Evolutionary conservation across 208 protist genomes (phyloP), one percentile per base, ranked within the genome.

Genomic region (Acanthamoeba royreba): DNA sequence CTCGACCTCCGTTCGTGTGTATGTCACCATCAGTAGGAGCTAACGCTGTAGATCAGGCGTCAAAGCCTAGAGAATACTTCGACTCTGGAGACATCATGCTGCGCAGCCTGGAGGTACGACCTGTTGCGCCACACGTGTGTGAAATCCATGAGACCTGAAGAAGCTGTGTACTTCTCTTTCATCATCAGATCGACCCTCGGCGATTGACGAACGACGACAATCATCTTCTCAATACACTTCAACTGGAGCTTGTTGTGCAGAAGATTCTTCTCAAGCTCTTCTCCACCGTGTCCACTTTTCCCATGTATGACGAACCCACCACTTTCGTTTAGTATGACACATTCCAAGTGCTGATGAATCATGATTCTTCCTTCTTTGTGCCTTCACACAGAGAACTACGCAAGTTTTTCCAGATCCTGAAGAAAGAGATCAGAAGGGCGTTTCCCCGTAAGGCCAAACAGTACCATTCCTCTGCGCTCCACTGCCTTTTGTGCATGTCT

Each of bases 181-280:
- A n/a, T n/a, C n/a, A n/a, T 4, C 25, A 86, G 77, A 33, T 86
- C 40, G 77, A 86, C 47, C 77, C 77, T 25, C 2, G 77, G 4
- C 17, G 47, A 19, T n/a, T 86, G 47, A 58, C 47, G 22, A 43
- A 19, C 8, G 77, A 86, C 45, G 77, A 86, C 77, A 55, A 86
- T 43, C n/a, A 47, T 33, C 77, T 86, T 15, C 77, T 86, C 47
- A 86, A 86, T 43, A 58, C 77, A n/a, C 42, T 86, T 11, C 77
- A 86, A 33, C 47, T 86, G 17, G 77, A 55, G 47, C 77, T 86
- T n/a, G 77, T 86, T 7, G 77, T 47, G 13, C 77, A 86, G 77
- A 86, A 86, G 77, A 86, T 86, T 33, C 77, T 86, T 33, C 35
- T 86, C 47, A 55, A 47, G 47, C 42, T 86, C 77, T 86, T 86